phyloP scores from a whole-genome alignment of 2,329 filamentous ascomycete genomes.

The Colletotrichum sp. region DNA sequence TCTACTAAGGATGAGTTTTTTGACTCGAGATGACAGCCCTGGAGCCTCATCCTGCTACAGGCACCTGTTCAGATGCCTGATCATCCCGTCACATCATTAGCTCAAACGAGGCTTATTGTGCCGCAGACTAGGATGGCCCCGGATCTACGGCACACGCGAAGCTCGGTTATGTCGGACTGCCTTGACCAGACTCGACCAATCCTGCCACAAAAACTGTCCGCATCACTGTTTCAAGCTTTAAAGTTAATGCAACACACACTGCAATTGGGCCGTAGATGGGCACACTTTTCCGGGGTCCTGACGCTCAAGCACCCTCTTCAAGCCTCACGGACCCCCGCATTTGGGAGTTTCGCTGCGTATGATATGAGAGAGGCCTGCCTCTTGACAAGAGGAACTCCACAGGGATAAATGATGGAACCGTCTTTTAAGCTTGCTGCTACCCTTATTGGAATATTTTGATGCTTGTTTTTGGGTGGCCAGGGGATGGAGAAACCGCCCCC shows the following conservation, averaged over 20 bases:
- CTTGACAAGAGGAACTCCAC: neutral
- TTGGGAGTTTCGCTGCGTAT: neutral
- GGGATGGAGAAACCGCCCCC: neutral
- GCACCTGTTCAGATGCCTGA: constrained; percentile 16
- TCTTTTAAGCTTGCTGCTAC: neutral
- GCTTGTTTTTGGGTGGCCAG: neutral
- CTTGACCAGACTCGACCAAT: neutral
- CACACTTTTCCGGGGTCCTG: neutral
- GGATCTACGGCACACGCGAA: neutral
- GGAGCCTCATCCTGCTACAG: neutral
- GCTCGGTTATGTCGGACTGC: constrained; percentile 2
- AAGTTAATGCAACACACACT: neutral
- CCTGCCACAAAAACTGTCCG: constrained; percentile 12
- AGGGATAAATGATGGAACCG: neutral
- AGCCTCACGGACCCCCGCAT: neutral
- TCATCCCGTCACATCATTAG: constrained; percentile 14
- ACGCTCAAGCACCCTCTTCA: neutral
- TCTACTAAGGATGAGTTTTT: neutral
- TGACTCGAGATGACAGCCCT: constrained; percentile 18
- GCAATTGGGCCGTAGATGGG: neutral
- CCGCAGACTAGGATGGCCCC: constrained; percentile 1
- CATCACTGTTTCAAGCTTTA: constrained; percentile 17
- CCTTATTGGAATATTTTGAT: neutral
- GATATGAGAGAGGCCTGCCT: neutral
- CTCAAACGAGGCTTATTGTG: constrained; percentile 14